Evolutionary conservation across 2,329 filamentous ascomycete species (phyloP), one percentile per base, ranked within the genome.

Genomic region (Periconia macrospinosa): DNA sequence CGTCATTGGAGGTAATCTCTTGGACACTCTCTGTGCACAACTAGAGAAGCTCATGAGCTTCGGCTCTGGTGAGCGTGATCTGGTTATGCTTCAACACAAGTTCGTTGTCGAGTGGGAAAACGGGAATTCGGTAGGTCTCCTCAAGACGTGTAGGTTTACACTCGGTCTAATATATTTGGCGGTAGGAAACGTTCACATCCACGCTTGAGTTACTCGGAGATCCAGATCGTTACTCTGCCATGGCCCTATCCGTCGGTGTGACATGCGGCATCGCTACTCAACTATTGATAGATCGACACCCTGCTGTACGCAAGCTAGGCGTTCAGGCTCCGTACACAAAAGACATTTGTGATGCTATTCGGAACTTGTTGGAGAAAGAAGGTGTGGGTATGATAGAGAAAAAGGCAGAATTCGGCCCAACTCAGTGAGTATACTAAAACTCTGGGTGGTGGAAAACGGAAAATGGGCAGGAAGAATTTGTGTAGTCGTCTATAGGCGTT

Each of bases 31-130:
- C 23, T 52, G 52, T 40, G 53, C 46, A 18, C 52, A 41, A 33
- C 30, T 56, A 14, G 45, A 49, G 49, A 58, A 56, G 45, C 50
- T 52, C 47, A 58, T 58, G 41, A 30, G 51, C 41, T 57, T 51
- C 35, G 27, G 19, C 15, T 30, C 44, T 50, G 40, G 23, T 14
- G 52, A 18, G 19, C 41, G 45, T 18, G 46, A 47, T 11, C 27
- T 48, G 18, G 53, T 55, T 23, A 55, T 51, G 45, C 49, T 55
- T 19, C 40, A 55, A 35, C 53, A 55, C 46, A 55, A 52, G 49
- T 55, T 55, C 27, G 49, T 52, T 19, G 40, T 55, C 23, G 53
- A 55, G 23, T 52, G 49, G 49, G 7, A 5, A 6, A 19, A 49
- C 42, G 45, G 53, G 20, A 41, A 49, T 3, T 49, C 15, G 23